Evolutionary conservation across 176 grass and related monocot species (phyloP).

Genomic region (Secale cereale): DNA sequence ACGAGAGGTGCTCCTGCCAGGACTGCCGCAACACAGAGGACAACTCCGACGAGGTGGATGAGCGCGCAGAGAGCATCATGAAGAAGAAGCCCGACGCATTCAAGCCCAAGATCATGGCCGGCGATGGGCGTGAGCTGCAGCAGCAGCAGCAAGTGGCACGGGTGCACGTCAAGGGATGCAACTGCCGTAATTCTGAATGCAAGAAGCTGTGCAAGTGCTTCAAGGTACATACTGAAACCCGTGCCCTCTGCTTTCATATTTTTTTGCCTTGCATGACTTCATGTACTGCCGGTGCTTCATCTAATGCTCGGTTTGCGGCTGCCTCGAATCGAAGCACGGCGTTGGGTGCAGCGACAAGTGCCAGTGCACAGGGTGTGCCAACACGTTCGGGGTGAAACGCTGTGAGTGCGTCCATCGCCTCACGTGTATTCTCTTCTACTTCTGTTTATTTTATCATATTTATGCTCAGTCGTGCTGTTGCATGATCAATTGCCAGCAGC

Average conservation of each 20-base stretch:
- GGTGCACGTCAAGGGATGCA: slow-evolving; percentile 19
- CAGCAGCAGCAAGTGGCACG: background rate
- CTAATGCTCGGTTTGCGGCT: background rate
- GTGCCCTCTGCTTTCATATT: background rate
- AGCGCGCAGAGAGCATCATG: background rate
- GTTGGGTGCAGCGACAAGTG: slow-evolving; percentile 19
- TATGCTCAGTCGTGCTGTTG: background rate
- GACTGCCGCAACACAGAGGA: background rate
- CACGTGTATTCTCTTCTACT: background rate
- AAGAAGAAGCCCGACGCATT: background rate
- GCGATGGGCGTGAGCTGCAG: background rate
- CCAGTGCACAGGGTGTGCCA: slow-evolving; percentile 22
- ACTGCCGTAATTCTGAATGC: slow-evolving; percentile 26
- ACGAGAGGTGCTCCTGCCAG: background rate
- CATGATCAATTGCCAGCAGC: background rate
- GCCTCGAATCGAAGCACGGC: slow-evolving; percentile 14
- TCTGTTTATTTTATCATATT: background rate
- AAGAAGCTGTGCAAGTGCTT: slow-evolving; percentile 30
- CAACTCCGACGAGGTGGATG: background rate
- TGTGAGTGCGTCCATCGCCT: background rate
- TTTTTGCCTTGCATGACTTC: background rate
- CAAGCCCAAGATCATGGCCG: background rate
- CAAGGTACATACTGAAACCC: slow-evolving; percentile 12
- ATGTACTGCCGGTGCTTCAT: background rate
- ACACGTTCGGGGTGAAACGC: background rate